phyloP scores from a whole-genome alignment of 108 stramenopile species.

The Aurantiochytrium sp. region DNA sequence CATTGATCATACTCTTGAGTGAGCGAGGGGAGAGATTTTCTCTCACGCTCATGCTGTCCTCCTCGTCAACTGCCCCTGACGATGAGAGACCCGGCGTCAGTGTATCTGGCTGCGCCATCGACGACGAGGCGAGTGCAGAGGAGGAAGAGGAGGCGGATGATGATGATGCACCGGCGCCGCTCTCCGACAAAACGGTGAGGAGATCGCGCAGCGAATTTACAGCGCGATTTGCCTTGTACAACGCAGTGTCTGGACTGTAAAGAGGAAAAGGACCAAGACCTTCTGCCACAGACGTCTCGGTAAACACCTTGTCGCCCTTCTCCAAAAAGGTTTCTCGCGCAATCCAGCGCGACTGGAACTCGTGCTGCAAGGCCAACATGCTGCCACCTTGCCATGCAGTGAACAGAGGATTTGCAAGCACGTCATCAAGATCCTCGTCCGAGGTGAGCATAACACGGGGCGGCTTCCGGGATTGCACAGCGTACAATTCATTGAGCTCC shows the following conservation, averaged over 20 bases:
- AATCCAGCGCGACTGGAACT: conserved; percentile 1
- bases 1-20: background rate
- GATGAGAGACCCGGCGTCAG: no score
- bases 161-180: background rate
- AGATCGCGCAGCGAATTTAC: background rate
- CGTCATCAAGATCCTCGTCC: background rate
- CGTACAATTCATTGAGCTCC: background rate
- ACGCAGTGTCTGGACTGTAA: background rate
- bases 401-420: background rate
- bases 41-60: background rate
- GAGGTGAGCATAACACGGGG: background rate
- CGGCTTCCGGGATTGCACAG: background rate
- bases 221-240: background rate
- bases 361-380: background rate
- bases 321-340: background rate
- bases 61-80: no score
- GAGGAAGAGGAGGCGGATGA: background rate
- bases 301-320: background rate
- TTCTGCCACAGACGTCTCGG: background rate
- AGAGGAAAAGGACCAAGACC: background rate
- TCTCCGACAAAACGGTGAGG: background rate
- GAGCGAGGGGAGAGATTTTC: background rate
- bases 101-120: no score
- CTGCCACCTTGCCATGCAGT: background rate
- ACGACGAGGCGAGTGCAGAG: background rate